Percentiles rank a stretch among this genome's conserved stretches.
Conservation (phyloP, 495 filamentous ascomycete genomes). For the Pseudoneurospora amorphoporcata region DNA sequence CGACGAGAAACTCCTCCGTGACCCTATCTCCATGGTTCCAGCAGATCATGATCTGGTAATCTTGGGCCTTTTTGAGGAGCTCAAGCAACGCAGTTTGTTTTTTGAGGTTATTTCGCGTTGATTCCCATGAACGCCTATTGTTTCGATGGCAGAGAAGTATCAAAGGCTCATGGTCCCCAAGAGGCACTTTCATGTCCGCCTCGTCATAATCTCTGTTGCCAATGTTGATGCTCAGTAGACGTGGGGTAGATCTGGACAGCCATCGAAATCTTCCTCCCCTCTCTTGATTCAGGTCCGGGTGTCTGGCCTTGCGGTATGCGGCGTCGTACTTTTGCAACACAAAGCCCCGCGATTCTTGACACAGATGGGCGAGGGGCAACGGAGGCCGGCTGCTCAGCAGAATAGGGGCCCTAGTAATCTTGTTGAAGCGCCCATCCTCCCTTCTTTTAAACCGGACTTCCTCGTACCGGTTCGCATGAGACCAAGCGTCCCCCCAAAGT, state of each 20-base stretch:
- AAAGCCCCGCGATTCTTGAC: not conserved
- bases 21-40: too few species aligned
- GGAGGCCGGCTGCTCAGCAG: not conserved
- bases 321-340: not conserved
- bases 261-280: not conserved
- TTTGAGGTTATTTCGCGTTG: too few species aligned
- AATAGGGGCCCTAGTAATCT: not conserved
- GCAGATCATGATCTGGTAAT: not conserved
- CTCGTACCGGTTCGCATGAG: too few species aligned
- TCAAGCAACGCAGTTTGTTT: not conserved
- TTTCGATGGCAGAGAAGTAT: not conserved
- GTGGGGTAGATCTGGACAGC: not conserved
- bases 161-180: not conserved
- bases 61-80: not conserved
- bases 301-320: not conserved
- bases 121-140: too few species aligned
- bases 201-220: not conserved
- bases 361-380: not conserved
- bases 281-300: not conserved
- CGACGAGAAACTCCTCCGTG: too few species aligned
- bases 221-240: not conserved
- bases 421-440: too few species aligned
- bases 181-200: not conserved
- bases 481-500: too few species aligned
- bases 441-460: too few species aligned